Evolutionary conservation across 129 eudicot genomes (phyloP).

Genomic region (Helianthus annuus): HanXRQr2.0-SUNRISE NC_035443.2:90844373-90844872

Average conservation of each 20-base stretch:
- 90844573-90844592: background rate
- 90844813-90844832: constrained; percentile 21
- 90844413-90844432: too few species aligned
- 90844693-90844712: constrained; percentile 24
- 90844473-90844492: too few species aligned
- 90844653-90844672: background rate
- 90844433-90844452: too few species aligned
- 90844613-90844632: constrained; percentile 19
- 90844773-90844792: background rate
- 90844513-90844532: background rate
- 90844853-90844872: constrained; percentile 20
- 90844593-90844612: background rate
- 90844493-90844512: too few species aligned
- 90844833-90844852: constrained; percentile 30
- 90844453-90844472: too few species aligned
- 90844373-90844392: too few species aligned
- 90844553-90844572: background rate
- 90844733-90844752: constrained; percentile 5
- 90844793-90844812: constrained; percentile 28
- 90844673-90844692: constrained; percentile 12
- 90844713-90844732: constrained; percentile 6
- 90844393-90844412: too few species aligned
- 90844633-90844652: background rate
- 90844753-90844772: constrained; percentile 31
- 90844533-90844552: background rate